Percentiles rank a stretch among this genome's conserved stretches.
Evolutionary conservation across 208 protist species (phyloP).

Genomic region (Borovskyia barvae): DNA sequence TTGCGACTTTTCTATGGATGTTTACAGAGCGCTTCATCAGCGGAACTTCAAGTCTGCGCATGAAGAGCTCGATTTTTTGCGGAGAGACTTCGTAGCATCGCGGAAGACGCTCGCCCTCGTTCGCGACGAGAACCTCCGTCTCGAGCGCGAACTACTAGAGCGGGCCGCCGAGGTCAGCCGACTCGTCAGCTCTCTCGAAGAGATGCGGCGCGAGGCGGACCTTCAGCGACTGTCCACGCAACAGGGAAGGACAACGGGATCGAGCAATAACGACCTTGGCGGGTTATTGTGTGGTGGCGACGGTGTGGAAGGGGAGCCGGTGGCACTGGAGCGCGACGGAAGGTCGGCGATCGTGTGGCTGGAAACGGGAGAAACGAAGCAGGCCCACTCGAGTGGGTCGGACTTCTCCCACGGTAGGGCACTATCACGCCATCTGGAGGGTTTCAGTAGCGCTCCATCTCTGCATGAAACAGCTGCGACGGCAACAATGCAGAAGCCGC

Average conservation of each 20-base stretch:
- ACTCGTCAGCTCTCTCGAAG: conserved; percentile 17
- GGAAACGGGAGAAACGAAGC: not conserved
- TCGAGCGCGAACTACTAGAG: conserved; percentile 39
- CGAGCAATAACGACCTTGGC: not conserved
- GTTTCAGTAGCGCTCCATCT: too few relatives aligned
- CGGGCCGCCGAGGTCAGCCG: conserved; percentile 34
- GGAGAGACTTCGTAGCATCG: conserved; percentile 48
- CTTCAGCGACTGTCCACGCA: not conserved
- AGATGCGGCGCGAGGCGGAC: conserved; percentile 1
- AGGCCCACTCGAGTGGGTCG: too few relatives aligned
- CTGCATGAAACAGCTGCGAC: too few relatives aligned
- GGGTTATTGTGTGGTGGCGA: too few relatives aligned
- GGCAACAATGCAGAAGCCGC: too few relatives aligned
- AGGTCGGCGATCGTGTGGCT: too few relatives aligned
- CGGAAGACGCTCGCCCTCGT: conserved; percentile 52
- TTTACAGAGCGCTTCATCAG: conserved; percentile 51
- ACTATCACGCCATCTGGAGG: too few relatives aligned
- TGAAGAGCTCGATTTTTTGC: conserved; percentile 74
- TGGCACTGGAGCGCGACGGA: too few relatives aligned
- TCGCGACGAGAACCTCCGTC: conserved; percentile 46
- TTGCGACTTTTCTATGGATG: conserved; percentile 35
- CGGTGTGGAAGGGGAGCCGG: too few relatives aligned
- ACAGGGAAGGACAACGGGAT: not conserved
- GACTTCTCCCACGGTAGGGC: too few relatives aligned
- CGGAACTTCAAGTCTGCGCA: conserved; percentile 49